These are phyloP conservation scores for Urochloa ruziziensis DNA, from an alignment of 176 grass and related monocot genomes.

Conservation along the genomic window DNA sequence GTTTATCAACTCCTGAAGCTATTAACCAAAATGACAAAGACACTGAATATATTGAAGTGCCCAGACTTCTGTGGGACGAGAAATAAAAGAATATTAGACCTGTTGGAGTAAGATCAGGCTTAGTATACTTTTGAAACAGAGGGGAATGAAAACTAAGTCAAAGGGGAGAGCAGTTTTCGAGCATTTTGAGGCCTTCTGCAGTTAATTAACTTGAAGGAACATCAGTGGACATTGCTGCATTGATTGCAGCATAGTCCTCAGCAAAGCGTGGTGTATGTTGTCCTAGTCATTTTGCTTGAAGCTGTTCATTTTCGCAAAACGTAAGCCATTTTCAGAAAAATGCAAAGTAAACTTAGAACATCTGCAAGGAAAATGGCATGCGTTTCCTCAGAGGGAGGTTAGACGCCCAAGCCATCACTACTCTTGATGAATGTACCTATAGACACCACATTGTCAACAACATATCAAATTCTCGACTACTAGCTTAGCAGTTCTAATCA, in stretches of 20 bases:
- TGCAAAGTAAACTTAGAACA: constrained; percentile 48
- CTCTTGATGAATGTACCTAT: too few relatives aligned
- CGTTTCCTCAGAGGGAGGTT: constrained; percentile 50
- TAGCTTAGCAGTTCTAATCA: background rate
- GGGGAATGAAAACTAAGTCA: background rate
- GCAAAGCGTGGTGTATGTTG: background rate
- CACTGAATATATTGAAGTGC: background rate
- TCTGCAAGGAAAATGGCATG: constrained; percentile 18
- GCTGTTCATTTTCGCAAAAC: constrained; percentile 49
- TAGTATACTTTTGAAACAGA: background rate
- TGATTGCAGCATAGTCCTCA: background rate
- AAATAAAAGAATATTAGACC: background rate
- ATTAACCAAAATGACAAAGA: background rate
- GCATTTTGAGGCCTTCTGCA: background rate
- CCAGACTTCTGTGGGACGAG: background rate
- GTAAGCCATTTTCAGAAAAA: constrained; percentile 58
- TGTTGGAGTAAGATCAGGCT: background rate
- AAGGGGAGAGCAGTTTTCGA: background rate
- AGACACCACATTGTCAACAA: background rate
- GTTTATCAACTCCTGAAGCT: background rate
- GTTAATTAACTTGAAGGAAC: constrained; percentile 2
- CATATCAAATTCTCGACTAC: background rate
- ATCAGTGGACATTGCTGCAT: background rate
- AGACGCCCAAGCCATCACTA: background rate
- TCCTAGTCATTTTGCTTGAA: constrained; percentile 31